Evolutionary conservation across 2,329 filamentous ascomycete genomes (phyloP).

Genomic region (Colletotrichum sojae): DNA sequence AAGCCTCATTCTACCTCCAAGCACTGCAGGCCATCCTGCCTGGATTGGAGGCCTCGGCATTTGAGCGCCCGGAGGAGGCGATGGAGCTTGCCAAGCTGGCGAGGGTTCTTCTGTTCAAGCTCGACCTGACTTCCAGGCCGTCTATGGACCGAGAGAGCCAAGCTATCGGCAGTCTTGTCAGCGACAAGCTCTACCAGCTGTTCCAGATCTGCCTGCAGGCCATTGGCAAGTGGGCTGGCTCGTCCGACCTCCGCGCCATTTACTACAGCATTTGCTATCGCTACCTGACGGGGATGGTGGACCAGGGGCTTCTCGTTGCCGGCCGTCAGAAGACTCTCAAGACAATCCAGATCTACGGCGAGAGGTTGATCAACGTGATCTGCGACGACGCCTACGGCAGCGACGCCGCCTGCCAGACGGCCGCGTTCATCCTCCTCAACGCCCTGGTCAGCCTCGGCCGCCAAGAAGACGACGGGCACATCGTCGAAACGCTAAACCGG

Average conservation of each 20-base stretch:
- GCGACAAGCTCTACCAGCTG: conserved; percentile 91
- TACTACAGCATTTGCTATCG: conserved; percentile 95
- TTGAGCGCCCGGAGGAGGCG: conserved; percentile 78
- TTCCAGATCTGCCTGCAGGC: conserved; percentile 90
- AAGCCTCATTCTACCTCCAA: conserved; percentile 86
- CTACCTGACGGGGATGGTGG: conserved; percentile 80
- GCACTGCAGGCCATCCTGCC: conserved; percentile 90
- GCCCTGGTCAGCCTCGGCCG: conserved; percentile 81
- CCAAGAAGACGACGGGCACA: conserved; percentile 78
- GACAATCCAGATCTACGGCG: conserved; percentile 77
- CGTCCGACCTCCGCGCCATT: conserved; percentile 80
- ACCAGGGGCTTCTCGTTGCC: conserved; percentile 63
- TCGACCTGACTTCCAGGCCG: conserved; percentile 68
- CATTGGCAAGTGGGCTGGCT: conserved; percentile 80
- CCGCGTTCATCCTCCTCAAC: conserved; percentile 87
- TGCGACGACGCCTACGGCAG: conserved; percentile 95
- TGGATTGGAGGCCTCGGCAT: conserved; percentile 84
- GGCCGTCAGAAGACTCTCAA: conserved; percentile 77
- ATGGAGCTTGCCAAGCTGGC: conserved; percentile 84
- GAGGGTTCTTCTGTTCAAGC: conserved; percentile 78
- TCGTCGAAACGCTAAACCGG: conserved; percentile 84
- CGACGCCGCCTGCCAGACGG: conserved; percentile 84
- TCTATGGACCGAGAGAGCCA: conserved; percentile 59
- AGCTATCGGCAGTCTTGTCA: conserved; percentile 78
- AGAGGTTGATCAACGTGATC: conserved; percentile 85